phyloP scores from a whole-genome alignment of 1,139 yeast species.

The Blastobotrys proliferans region DNA sequence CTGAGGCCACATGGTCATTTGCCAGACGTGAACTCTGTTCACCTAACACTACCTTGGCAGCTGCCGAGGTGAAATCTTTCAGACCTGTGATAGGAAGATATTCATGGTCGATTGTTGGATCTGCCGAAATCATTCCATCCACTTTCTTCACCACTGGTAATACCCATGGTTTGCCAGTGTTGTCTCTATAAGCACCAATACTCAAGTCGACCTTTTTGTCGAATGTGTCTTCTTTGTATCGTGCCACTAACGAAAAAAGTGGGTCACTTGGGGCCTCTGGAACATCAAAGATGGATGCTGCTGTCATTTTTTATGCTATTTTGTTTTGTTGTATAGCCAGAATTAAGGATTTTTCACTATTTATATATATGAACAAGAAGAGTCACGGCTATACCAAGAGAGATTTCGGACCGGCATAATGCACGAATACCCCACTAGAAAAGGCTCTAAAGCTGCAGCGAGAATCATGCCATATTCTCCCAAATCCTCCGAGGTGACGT shows the following conservation, averaged over 20 bases:
- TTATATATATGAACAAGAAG: too few relatives aligned
- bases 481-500: too few relatives aligned
- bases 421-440: too few relatives aligned
- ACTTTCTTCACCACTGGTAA: slow-evolving; percentile 73
- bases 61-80: slow-evolving; percentile 61
- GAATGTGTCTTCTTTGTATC: slow-evolving; percentile 52
- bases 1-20: slow-evolving; percentile 49
- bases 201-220: slow-evolving; percentile 72
- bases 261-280: slow-evolving; percentile 37
- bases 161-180: slow-evolving; percentile 80
- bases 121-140: slow-evolving; percentile 52
- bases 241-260: slow-evolving; percentile 74
- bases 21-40: slow-evolving; percentile 51
- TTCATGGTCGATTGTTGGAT: slow-evolving; percentile 79
- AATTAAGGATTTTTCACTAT: too few relatives aligned
- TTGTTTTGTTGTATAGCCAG: too few relatives aligned
- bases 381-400: too few relatives aligned
- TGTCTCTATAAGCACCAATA: slow-evolving; percentile 91
- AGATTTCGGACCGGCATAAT: too few relatives aligned
- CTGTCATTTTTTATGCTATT: background rate
- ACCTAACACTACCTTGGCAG: slow-evolving; percentile 81
- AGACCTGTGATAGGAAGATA: slow-evolving; percentile 82
- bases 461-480: too few relatives aligned
- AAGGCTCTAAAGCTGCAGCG: too few relatives aligned
- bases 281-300: background rate